phyloP scores from a whole-genome alignment of 1,139 yeast species.

The Hyphopichia khmerensis region DNA sequence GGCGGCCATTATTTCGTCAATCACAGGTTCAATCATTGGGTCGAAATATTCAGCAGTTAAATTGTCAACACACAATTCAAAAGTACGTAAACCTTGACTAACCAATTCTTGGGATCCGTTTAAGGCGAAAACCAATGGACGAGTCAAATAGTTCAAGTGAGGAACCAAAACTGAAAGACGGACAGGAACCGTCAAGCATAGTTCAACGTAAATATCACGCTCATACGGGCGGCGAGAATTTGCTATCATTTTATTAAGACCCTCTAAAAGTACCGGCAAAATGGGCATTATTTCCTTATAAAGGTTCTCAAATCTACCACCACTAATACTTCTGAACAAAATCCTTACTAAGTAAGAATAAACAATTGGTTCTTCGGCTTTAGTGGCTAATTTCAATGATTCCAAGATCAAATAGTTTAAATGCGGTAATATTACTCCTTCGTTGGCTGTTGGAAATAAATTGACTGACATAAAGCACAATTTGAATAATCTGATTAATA shows the following conservation, averaged over 20 bases:
- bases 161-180: constrained; percentile 91
- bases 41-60: constrained; percentile 95
- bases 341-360: constrained; percentile 88
- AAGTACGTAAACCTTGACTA: constrained; percentile 88
- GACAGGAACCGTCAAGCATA: constrained; percentile 94
- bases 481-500: constrained; percentile 82
- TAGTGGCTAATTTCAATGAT: constrained; percentile 76
- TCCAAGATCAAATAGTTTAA: constrained; percentile 78
- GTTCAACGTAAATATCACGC: constrained; percentile 88
- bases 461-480: constrained; percentile 95
- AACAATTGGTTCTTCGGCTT: constrained; percentile 89
- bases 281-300: constrained; percentile 93
- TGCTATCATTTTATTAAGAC: constrained; percentile 76
- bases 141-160: constrained; percentile 80
- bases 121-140: constrained; percentile 87
- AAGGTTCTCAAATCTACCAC: constrained; percentile 89
- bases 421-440: constrained; percentile 83
- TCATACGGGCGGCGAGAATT: constrained; percentile 89
- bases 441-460: constrained; percentile 84
- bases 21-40: constrained; percentile 93
- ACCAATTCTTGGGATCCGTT: constrained; percentile 90
- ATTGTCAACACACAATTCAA: constrained; percentile 96
- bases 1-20: constrained; percentile 90
- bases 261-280: constrained; percentile 80
- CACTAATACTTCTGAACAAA: constrained; percentile 89